phyloP scores from a whole-genome alignment of 176 grass and related monocot genomes.

The Chrysopogon serrulatus region DNA sequence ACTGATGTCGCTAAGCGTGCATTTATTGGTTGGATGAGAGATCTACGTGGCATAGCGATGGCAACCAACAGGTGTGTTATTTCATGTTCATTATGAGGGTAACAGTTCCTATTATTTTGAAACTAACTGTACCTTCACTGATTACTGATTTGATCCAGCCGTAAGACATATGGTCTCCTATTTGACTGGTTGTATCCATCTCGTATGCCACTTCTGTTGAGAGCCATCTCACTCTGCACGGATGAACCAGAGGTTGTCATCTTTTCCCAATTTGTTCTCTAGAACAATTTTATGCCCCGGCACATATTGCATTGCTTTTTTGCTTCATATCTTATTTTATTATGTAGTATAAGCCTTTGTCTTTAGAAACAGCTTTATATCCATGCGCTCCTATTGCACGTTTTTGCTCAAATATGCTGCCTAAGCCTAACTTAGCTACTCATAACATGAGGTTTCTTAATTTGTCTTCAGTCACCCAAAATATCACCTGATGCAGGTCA shows the following conservation, averaged over 20 bases:
- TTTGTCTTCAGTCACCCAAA: not conserved
- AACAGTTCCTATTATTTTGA: not conserved
- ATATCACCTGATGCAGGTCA: slow-evolving; percentile 54
- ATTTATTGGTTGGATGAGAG: slow-evolving; percentile 97
- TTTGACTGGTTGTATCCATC: slow-evolving; percentile 98
- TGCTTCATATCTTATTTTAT: not conserved
- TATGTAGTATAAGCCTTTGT: slow-evolving; percentile 2
- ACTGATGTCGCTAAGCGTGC: slow-evolving; percentile 77
- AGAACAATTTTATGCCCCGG: not conserved
- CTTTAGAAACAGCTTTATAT: not conserved
- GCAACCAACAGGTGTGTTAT: slow-evolving; percentile 85
- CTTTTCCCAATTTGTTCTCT: slow-evolving; percentile 27
- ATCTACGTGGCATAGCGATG: slow-evolving; percentile 89
- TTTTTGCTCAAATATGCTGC: not conserved
- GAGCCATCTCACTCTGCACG: slow-evolving; percentile 77
- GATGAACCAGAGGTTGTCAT: slow-evolving; percentile 77
- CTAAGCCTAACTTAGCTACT: not conserved
- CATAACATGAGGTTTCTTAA: not conserved
- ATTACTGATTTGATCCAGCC: slow-evolving; percentile 46
- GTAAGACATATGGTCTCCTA: slow-evolving; percentile 84
- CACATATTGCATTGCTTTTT: slow-evolving; percentile 1
- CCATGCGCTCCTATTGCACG: not conserved
- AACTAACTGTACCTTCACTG: slow-evolving; percentile 26
- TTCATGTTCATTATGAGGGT: not conserved
- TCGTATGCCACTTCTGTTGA: slow-evolving; percentile 84